Conservation (phyloP, 805 yeast species). For the Cyberlindnera nakhonratchasimensis region DNA sequence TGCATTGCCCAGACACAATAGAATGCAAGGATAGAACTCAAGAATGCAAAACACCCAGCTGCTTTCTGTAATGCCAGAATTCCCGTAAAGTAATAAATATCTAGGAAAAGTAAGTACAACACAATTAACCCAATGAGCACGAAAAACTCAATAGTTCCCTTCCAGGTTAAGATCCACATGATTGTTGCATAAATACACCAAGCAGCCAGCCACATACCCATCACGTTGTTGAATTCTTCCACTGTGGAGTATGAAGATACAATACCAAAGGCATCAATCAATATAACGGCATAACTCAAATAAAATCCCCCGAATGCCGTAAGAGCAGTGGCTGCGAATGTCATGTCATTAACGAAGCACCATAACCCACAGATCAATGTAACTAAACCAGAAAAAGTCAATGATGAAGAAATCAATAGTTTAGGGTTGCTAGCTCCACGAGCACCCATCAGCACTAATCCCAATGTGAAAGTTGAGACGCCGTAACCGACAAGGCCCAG, state of each 20-base stretch:
- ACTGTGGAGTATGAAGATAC: constrained; percentile 36
- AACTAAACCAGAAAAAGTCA: constrained; percentile 48
- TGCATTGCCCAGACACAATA: constrained; percentile 47
- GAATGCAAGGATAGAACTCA: constrained; percentile 42
- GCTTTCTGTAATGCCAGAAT: constrained; percentile 35
- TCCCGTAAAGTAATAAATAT: constrained; percentile 41
- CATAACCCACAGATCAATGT: constrained; percentile 50
- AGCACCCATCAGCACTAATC: constrained; percentile 45
- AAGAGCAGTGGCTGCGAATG: constrained; percentile 54
- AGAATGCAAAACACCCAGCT: constrained; percentile 46
- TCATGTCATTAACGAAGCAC: constrained; percentile 48
- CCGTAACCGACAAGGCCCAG: constrained; percentile 50
- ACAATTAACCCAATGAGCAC: constrained; percentile 16
- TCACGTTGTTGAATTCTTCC: constrained; percentile 39
- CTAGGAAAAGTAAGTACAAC: constrained; percentile 33
- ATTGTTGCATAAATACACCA: constrained; percentile 50
- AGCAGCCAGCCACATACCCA: constrained; percentile 47
- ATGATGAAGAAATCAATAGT: constrained; percentile 42
- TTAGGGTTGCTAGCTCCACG: constrained; percentile 42
- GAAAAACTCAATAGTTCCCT: constrained; percentile 48
- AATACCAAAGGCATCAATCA: constrained; percentile 43
- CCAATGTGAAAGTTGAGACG: constrained; percentile 44
- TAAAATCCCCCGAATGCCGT: constrained; percentile 55
- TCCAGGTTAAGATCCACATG: constrained; percentile 44
- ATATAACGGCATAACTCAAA: constrained; percentile 45